Evolutionary conservation across 2,329 filamentous ascomycete species (phyloP).

Genomic region (Biscogniauxia sp.): DNA sequence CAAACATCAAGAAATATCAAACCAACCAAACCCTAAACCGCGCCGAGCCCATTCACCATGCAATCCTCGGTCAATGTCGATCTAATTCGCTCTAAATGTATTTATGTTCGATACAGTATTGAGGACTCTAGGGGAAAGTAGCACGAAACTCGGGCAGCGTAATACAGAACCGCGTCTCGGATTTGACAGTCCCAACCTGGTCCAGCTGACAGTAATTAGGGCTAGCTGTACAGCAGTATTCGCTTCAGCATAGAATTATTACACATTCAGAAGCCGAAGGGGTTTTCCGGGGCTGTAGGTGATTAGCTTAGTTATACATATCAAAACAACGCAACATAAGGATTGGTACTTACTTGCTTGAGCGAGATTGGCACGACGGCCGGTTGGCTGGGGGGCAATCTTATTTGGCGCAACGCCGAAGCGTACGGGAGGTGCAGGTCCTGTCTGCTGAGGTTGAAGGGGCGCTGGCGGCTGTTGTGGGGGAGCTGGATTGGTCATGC

Average conservation of each 20-base stretch:
- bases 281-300: constrained; percentile 48
- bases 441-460: constrained; percentile 74
- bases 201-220: not conserved
- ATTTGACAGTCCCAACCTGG: not conserved
- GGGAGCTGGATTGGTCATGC: constrained; percentile 49
- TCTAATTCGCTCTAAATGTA: not conserved
- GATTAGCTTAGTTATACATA: constrained; percentile 19
- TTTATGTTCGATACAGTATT: not conserved
- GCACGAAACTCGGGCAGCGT: not conserved
- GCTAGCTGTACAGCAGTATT: not conserved
- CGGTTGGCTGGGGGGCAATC: constrained; percentile 81
- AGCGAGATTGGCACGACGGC: constrained; percentile 82
- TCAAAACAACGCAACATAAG: constrained; percentile 7
- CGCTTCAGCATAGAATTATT: not conserved
- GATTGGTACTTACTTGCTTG: constrained; percentile 84
- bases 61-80: not conserved
- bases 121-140: not conserved
- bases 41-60: not conserved
- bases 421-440: constrained; percentile 80
- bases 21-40: not conserved
- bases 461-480: constrained; percentile 60
- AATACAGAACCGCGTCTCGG: not conserved
- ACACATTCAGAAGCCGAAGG: constrained; percentile 46
- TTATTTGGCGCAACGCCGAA: constrained; percentile 81
- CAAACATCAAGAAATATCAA: not conserved